Conservation (phyloP, 768 basidiomycete species). For the Leccinum longicurvipes region DNA sequence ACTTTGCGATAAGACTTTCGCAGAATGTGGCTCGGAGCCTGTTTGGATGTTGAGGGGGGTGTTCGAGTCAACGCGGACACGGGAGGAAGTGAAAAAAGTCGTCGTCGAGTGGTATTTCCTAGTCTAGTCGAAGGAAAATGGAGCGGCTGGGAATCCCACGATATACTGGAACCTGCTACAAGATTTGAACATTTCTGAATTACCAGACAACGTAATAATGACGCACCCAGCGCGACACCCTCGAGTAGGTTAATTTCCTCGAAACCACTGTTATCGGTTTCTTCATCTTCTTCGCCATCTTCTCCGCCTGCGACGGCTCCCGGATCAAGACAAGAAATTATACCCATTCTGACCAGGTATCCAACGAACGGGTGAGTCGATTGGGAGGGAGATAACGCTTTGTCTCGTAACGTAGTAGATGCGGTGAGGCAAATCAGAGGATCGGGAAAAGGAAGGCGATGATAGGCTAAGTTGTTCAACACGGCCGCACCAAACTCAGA, state of each 20-base stretch:
- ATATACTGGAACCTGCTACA: constrained; percentile 45
- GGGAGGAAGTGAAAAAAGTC: constrained; percentile 61
- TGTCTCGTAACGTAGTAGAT: constrained; percentile 85
- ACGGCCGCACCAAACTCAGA: background rate
- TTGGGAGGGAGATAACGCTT: constrained; percentile 50
- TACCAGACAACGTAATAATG: background rate
- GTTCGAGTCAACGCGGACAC: constrained; percentile 41
- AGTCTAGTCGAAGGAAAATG: constrained; percentile 69
- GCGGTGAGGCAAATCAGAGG: constrained; percentile 83
- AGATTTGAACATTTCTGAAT: background rate
- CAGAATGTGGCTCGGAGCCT: constrained; percentile 59
- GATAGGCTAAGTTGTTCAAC: constrained; percentile 52
- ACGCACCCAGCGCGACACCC: constrained; percentile 61
- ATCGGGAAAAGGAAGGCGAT: constrained; percentile 63
- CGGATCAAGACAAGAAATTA: constrained; percentile 14
- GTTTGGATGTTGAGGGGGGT: constrained; percentile 46
- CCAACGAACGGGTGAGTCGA: constrained; percentile 32
- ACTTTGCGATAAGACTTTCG: constrained; percentile 85
- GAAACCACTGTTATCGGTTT: constrained; percentile 44
- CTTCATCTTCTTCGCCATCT: constrained; percentile 31
- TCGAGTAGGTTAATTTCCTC: constrained; percentile 69
- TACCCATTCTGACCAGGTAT: constrained; percentile 19
- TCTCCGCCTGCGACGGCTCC: background rate
- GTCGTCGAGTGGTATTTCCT: constrained; percentile 62
- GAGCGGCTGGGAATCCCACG: constrained; percentile 34